These are phyloP conservation scores for Hirsutella rhossiliensis DNA, from an alignment of 2,329 filamentous ascomycete species.

Conservation along the genomic window DNA sequence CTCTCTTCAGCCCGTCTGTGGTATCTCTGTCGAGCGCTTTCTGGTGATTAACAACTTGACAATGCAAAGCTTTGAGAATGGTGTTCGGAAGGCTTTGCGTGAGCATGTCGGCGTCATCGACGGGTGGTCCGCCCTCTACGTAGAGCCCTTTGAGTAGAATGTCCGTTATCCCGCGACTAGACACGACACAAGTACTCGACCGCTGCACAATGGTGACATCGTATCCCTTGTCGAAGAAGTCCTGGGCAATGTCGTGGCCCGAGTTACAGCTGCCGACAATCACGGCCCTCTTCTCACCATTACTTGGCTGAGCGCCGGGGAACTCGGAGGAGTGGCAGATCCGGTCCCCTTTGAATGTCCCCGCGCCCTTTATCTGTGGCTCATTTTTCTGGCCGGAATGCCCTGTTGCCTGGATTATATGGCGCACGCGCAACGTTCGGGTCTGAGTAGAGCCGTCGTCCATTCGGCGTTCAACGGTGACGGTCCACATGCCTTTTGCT, in stretches of 20 bases:
- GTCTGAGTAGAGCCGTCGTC: conserved; percentile 34
- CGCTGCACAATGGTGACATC: conserved; percentile 60
- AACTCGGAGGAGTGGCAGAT: conserved; percentile 53
- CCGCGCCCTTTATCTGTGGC: conserved; percentile 43
- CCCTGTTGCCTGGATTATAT: conserved; percentile 56
- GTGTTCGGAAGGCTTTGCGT: conserved; percentile 44
- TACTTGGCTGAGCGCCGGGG: conserved; percentile 32
- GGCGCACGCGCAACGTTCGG: conserved; percentile 45
- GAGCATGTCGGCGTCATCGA: conserved; percentile 54
- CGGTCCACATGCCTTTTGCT: conserved; percentile 36
- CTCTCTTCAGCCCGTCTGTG: conserved; percentile 33
- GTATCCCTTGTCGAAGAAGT: conserved; percentile 54
- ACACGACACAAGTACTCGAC: conserved; percentile 51
- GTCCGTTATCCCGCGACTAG: conserved; percentile 37
- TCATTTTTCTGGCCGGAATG: conserved; percentile 55
- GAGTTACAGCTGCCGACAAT: conserved; percentile 60
- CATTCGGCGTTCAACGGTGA: conserved; percentile 37
- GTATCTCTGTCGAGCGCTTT: conserved; percentile 24
- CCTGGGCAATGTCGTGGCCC: conserved; percentile 56
- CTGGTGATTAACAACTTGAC: conserved; percentile 23
- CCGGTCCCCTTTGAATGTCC: conserved; percentile 44
- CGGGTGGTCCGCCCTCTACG: conserved; percentile 39
- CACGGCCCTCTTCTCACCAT: conserved; percentile 45
- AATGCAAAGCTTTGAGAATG: conserved; percentile 47
- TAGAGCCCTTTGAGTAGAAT: conserved; percentile 40